These are phyloP conservation scores for Stygiomarasmius scandens DNA, from an alignment of 1,284 basidiomycete species.

Conservation along the genomic window DNA sequence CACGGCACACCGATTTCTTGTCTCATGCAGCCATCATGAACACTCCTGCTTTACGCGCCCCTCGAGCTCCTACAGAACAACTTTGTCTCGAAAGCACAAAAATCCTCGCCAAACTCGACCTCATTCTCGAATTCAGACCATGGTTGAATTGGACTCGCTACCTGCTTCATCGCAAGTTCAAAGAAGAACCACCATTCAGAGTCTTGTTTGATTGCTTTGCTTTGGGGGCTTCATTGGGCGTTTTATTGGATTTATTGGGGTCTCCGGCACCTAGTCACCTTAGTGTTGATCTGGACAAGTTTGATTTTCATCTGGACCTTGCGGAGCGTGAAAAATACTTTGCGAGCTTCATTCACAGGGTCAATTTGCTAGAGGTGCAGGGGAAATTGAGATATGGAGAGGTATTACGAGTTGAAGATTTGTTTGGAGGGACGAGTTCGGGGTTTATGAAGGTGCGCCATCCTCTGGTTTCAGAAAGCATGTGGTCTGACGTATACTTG, in stretches of 20 bases:
- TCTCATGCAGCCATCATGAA: constrained; percentile 3
- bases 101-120: constrained; percentile 37
- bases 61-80: constrained; percentile 35
- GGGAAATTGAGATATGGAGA: constrained; percentile 38
- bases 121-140: constrained; percentile 38
- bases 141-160: constrained; percentile 34
- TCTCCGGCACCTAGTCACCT: constrained; percentile 32
- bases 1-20: background rate
- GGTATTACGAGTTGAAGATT: constrained; percentile 37
- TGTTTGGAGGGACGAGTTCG: constrained; percentile 32
- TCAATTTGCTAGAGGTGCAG: constrained; percentile 38
- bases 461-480: too few species aligned
- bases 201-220: constrained; percentile 40
- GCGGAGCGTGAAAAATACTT: constrained; percentile 32
- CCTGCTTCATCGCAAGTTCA: constrained; percentile 7
- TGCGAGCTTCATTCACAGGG: constrained; percentile 35
- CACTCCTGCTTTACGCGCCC: constrained; percentile 17
- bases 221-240: constrained; percentile 37
- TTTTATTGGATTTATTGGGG: constrained; percentile 40
- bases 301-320: constrained; percentile 31
- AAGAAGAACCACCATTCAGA: constrained; percentile 25
- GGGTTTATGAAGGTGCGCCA: constrained; percentile 38
- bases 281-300: constrained; percentile 28
- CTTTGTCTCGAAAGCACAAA: constrained; percentile 38
- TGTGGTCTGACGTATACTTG: background rate